Evolutionary conservation across 192 early-diverging fungal species (phyloP).

Genomic region (Podila minutissima): DNA sequence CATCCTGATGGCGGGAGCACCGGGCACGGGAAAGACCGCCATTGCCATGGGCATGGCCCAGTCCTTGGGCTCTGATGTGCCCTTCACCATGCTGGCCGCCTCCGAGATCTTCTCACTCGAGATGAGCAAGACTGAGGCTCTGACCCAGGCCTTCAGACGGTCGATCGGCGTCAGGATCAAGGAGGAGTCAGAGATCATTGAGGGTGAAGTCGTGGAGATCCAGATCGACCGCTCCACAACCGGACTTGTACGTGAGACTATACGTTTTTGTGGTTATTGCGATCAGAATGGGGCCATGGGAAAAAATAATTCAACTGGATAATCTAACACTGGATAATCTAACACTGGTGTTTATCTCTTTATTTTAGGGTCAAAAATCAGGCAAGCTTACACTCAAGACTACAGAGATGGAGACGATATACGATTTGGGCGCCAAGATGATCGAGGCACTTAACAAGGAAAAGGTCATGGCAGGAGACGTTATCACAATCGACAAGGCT

Average conservation of each 20-base stretch:
- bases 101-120: constrained; percentile 99
- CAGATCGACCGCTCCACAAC: constrained; percentile 95
- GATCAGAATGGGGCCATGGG: not conserved
- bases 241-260: constrained; percentile 69
- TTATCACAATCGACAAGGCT: constrained; percentile 98
- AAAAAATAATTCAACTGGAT: not conserved
- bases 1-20: constrained; percentile 98
- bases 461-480: constrained; percentile 97
- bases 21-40: constrained; percentile 98
- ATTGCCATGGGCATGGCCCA: constrained; percentile 99
- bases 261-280: not conserved
- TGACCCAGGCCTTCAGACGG: constrained; percentile 97
- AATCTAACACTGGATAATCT: too few relatives aligned
- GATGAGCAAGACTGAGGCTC: constrained; percentile 98
- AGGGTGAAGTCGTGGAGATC: constrained; percentile 99
- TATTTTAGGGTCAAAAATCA: constrained; percentile 84
- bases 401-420: constrained; percentile 99
- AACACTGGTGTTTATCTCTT: not conserved
- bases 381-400: constrained; percentile 99
- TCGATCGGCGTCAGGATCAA: constrained; percentile 99
- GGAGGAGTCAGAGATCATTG: constrained; percentile 98
- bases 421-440: constrained; percentile 99
- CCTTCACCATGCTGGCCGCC: constrained; percentile 96
- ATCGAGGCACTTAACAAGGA: constrained; percentile 97
- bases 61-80: constrained; percentile 93